phyloP scores from a whole-genome alignment of 768 basidiomycete species.

The Multifurca ochricompacta region DNA sequence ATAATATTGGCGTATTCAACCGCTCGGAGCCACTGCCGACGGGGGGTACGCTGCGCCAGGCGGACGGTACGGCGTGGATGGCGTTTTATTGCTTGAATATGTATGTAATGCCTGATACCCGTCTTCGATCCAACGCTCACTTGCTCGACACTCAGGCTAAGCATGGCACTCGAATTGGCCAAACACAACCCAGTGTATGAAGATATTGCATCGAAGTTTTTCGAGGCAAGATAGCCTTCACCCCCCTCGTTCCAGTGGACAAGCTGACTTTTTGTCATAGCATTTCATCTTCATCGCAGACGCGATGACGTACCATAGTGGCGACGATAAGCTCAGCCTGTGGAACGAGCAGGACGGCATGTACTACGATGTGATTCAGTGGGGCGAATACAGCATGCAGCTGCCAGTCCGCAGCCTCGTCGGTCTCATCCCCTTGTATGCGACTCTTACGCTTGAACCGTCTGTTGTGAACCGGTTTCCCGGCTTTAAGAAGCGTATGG shows the following conservation, averaged over 20 bases:
- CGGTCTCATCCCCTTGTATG: constrained; percentile 96
- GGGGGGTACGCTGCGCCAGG: constrained; percentile 88
- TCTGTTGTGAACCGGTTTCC: constrained; percentile 83
- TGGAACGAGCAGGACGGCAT: constrained; percentile 98
- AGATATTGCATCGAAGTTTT: constrained; percentile 98
- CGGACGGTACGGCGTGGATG: constrained; percentile 99
- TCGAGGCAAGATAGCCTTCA: constrained; percentile 48
- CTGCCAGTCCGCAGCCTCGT: constrained; percentile 91
- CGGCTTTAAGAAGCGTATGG: constrained; percentile 97
- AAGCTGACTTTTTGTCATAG: constrained; percentile 33
- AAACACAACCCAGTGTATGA: constrained; percentile 98
- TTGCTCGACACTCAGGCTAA: constrained; percentile 51
- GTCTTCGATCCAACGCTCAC: neutral
- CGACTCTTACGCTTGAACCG: constrained; percentile 90
- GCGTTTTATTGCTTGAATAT: constrained; percentile 98
- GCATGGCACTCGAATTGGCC: constrained; percentile 93
- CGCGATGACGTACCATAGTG: constrained; percentile 89
- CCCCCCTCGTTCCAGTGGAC: neutral
- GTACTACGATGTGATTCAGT: constrained; percentile 97
- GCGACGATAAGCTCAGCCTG: constrained; percentile 70
- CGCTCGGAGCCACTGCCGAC: constrained; percentile 95
- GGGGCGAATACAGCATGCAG: constrained; percentile 79
- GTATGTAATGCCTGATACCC: constrained; percentile 36
- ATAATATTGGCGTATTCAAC: constrained; percentile 98
- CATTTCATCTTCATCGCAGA: constrained; percentile 99